Evolutionary conservation across 2,329 filamentous ascomycete species (phyloP), one percentile per base, ranked within the genome.

Genomic region (Grosmannia clavigera): DNA sequence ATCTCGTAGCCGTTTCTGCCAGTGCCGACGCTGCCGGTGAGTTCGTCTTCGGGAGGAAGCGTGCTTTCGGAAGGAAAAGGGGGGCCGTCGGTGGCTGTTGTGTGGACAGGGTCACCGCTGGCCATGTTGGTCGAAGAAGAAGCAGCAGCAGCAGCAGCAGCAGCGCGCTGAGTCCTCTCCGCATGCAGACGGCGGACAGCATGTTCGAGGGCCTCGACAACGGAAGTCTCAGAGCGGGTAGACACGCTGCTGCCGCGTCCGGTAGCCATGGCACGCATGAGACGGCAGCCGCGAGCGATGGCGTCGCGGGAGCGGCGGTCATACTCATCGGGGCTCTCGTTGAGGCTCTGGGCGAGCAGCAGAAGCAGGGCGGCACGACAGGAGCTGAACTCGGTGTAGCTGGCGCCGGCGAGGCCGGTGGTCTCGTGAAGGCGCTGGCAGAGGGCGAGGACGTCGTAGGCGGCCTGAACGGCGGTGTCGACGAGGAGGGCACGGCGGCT

Each of bases 321-420:
- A 40, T 58, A 58, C 29, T 58, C 29, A 6, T 57, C 33, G n/a
- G 33, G 33, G 52, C 57, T 29, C 56, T 55, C 51, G 38, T 58
- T 38, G 50, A 61, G 60, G 22, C 63, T 64, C 46, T 64, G 64
- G n/a, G 65, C 64, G 19, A 66, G 62, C 58, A 66, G 60, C 33
- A 81, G 78, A 3, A 81, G 71, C 6, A 81, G 69, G 10, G 79
- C 78, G 11, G 78, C 78, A 51, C 79, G 78, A 57, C 78, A 81
- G 3, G 79, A 77, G 65, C 77, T 80, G 65, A 81, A 81, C 63
- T 82, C 79, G 3, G 78, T 80, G 64, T 81, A 81, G 0, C 78
- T 80, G 3, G 78, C 77, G 35, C 78, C 74, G 6, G 79, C 78
- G 58, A 81, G 76, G 19, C 79, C 79, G 16, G 76, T 75, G n/a